Evolutionary conservation across 768 basidiomycete genomes (phyloP), one percentile per base, ranked within the genome.

Genomic region (Mycena amicta): DNA sequence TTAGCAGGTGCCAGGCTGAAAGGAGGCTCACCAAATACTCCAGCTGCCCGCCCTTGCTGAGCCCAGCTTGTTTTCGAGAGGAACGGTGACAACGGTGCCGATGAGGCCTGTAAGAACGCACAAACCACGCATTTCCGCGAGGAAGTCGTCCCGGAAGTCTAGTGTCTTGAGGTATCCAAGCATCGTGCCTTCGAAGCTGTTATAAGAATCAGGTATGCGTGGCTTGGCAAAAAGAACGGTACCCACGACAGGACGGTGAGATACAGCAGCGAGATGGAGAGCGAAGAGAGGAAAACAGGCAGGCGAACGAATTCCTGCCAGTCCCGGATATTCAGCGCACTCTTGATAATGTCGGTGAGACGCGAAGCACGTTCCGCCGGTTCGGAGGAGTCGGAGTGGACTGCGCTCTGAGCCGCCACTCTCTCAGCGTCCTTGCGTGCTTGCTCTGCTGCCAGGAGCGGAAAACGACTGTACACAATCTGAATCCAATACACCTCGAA

Each of bases 141-240:
- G 69, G 65, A 83, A 80, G 0, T 75, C 68, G 57, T 85, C 82
- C 1, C 70, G 69, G 61, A 77, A 83, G 16, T 68, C 59, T 50
- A 74, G 74, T 0, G 74, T 69, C 61, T 83, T 83, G 29, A 85
- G 72, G 66, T 76, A 85, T 0, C 74, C 68, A 22, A 85, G 67
- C 79, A 85, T 78, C 2, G 75, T 81, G 5, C 81, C 82, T 61
- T 85, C 83, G 61, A 83, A 83, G 25, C 72, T 73, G 50, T 39
- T n/a, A 3, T 18, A n/a, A 18, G 12, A 45, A 27, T 25, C n/a
- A 52, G 28, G 22, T 12, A n/a, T 16, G n/a, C 5, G 5, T 8
- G 18, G 5, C 11, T 3, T 22, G 40, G 31, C 13, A 43, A 52
- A 13, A 27, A n/a, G 33, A 57, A 56, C 28, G 61, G 65, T n/a